Conservation (phyloP, 2,329 filamentous ascomycete genomes). For the Aotearoamyces nothofagi region DNA sequence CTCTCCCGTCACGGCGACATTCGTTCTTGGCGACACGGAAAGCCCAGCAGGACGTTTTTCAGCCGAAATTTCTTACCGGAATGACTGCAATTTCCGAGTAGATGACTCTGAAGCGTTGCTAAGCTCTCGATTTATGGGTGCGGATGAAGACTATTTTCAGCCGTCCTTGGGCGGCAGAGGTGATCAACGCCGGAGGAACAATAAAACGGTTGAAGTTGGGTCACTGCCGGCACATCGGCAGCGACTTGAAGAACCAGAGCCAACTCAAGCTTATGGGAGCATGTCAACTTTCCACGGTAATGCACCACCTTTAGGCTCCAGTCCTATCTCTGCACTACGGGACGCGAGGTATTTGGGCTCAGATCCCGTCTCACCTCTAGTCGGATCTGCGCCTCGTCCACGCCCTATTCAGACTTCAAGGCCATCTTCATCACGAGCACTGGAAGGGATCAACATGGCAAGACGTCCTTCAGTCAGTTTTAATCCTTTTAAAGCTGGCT, state of each 20-base stretch:
- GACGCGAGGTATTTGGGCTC: slow-evolving; percentile 48
- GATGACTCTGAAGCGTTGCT: slow-evolving; percentile 83
- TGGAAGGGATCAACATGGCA: slow-evolving; percentile 33
- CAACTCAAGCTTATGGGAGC: slow-evolving; percentile 75
- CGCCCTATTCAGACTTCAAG: slow-evolving; percentile 20
- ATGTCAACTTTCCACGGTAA: slow-evolving; percentile 82
- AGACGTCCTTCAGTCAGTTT: slow-evolving; percentile 78
- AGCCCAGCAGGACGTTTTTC: slow-evolving; percentile 75
- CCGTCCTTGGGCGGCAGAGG: slow-evolving; percentile 44
- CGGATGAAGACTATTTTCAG: slow-evolving; percentile 76
- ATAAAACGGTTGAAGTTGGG: slow-evolving; percentile 39
- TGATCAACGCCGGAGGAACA: slow-evolving; percentile 22
- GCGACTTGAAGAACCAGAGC: slow-evolving; percentile 33
- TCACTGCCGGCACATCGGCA: slow-evolving; percentile 58
- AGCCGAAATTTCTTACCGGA: slow-evolving; percentile 70
- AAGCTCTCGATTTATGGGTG: slow-evolving; percentile 84
- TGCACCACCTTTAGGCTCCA: slow-evolving; percentile 61
- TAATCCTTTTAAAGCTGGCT: slow-evolving; percentile 91
- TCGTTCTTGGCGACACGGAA: slow-evolving; percentile 70
- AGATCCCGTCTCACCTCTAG: slow-evolving; percentile 41
- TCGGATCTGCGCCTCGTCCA: slow-evolving; percentile 29
- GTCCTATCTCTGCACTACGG: slow-evolving; percentile 70
- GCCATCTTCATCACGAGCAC: slow-evolving; percentile 21
- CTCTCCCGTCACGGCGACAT: slow-evolving; percentile 53
- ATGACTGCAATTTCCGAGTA: slow-evolving; percentile 78